Conservation (phyloP, 805 yeast genomes). For the Monosporozyma yasuniensis region DNA sequence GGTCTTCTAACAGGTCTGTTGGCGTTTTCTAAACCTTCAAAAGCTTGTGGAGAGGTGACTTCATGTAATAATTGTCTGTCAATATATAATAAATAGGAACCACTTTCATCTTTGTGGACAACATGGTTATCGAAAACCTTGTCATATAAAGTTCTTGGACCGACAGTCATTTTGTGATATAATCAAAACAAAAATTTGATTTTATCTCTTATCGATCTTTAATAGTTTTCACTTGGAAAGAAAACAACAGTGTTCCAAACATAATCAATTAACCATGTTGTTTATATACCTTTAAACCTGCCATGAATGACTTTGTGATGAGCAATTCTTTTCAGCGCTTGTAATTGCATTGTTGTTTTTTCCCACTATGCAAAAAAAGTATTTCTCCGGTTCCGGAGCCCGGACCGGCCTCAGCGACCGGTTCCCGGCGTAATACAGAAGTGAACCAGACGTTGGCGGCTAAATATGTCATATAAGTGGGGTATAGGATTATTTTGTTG, state of each 20-base stretch:
- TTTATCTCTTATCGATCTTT: neutral
- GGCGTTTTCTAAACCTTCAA: conserved; percentile 87
- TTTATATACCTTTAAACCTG: neutral
- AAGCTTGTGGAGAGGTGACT: conserved; percentile 98
- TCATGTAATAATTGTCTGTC: conserved; percentile 98
- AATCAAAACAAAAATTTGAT: neutral
- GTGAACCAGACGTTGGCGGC: neutral
- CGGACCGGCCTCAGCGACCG: neutral
- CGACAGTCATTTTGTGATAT: conserved; percentile 7
- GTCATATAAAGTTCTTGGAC: conserved; percentile 79
- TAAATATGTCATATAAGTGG: neutral
- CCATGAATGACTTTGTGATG: neutral
- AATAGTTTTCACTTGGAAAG: neutral
- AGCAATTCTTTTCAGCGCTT: neutral
- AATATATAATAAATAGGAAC: conserved; percentile 79
- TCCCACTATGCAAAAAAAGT: neutral
- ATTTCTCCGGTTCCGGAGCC: neutral
- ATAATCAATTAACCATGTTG: neutral
- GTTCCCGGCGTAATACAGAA: neutral
- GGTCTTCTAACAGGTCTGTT: conserved; percentile 83
- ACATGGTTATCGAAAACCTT: conserved; percentile 93
- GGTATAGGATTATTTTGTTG: no score
- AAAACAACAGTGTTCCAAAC: neutral
- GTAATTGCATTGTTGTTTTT: neutral
- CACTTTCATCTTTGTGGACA: conserved; percentile 83